Conservation (phyloP, 305 asterid species). For the Ilex paraguariensis region DNA sequence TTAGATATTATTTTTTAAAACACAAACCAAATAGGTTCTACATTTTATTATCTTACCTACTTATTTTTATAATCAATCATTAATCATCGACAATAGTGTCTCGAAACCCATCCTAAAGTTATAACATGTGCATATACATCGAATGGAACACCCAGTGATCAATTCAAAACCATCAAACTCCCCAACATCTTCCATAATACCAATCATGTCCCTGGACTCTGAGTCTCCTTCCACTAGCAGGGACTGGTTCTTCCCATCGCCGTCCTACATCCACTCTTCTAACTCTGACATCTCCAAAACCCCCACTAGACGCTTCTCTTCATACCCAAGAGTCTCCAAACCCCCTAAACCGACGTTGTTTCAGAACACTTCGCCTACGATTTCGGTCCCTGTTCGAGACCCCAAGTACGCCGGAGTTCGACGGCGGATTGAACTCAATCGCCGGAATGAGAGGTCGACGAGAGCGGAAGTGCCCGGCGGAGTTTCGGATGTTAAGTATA, state of each 20-base stretch:
- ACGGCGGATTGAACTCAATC: not conserved
- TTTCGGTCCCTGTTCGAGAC: not conserved
- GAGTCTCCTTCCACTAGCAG: conserved; percentile 13
- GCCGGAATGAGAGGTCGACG: not conserved
- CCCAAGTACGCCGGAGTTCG: not conserved
- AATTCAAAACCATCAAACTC: not conserved
- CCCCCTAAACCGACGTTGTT: not conserved
- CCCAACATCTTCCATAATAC: conserved; percentile 6
- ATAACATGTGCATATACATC: too few species aligned
- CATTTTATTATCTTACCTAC: too few species aligned
- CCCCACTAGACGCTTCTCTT: not conserved
- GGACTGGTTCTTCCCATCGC: conserved; percentile 1
- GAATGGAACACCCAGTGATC: too few species aligned
- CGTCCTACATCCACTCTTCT: not conserved
- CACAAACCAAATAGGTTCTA: too few species aligned
- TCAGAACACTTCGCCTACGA: not conserved
- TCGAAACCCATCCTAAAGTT: too few species aligned
- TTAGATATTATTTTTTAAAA: too few species aligned
- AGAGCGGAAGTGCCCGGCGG: not conserved
- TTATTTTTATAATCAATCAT: too few species aligned
- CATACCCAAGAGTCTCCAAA: not conserved
- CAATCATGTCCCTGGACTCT: conserved; percentile 22
- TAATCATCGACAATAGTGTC: too few species aligned
- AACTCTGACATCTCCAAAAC: not conserved
- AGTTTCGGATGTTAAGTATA: not conserved